Evolutionary conservation across 192 early-diverging fungal genomes (phyloP), one percentile per base, ranked within the genome.

Genomic region (Entomortierella beljakovae): DNA sequence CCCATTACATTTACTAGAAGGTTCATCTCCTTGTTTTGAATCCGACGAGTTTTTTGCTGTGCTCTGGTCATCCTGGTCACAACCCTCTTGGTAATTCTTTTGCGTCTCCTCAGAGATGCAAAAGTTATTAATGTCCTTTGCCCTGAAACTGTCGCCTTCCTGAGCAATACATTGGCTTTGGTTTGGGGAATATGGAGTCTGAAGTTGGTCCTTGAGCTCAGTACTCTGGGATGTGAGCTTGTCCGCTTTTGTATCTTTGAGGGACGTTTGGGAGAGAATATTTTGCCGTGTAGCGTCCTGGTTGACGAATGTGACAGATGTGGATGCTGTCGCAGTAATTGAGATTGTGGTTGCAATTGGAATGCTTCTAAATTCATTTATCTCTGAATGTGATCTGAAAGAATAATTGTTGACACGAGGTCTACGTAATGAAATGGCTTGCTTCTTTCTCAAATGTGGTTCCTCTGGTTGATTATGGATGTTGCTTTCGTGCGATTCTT

Each of bases 101-200:
- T 23, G 11, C 33, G 16, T 9, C 34, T 4, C 34, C 5, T 53
- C 46, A n/a, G 34, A 23, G 16, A 6, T 2, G 31, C 51, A 23
- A 23, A n/a, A 2, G 11, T 5, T 25, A 22, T 7, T 31, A 16
- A 2, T n/a, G 10, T 4, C 60, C 43, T 42, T 22, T 0, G 38
- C n/a, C 35, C n/a, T 18, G 6, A 25, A 26, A 38, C 8, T 16
- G 52, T 23, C 15, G 23, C 18, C 33, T 46, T 35, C 48, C 51
- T 73, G 70, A 73, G 65, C 34, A 73, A 26, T 16, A 73, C 48
- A 31, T 29, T 31, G 34, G 52, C 65, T 38, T 33, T 73, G 22
- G 49, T 31, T 26, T 56, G 28, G 3, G 56, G 18, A 33, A 64
- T 60, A 34, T 59, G 61, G 52, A 73, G 65, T 22, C 48, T 34